Conservation (phyloP, 2,329 filamentous ascomycete species). For the Sphaceloma murrayae region DNA sequence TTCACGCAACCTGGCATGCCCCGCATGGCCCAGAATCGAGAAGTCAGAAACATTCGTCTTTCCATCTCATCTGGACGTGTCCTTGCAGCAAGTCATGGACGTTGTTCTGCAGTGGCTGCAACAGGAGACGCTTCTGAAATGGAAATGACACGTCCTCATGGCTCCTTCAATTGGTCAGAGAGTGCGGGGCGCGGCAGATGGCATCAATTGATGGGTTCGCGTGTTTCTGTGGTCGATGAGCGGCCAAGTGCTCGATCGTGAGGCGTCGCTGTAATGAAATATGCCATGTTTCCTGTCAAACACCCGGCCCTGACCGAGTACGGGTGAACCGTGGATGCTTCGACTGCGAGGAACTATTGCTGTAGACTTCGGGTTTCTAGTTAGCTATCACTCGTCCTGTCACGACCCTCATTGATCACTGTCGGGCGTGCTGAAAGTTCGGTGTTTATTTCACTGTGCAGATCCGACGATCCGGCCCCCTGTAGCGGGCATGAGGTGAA, state of each 20-base stretch:
- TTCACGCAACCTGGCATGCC: too few species aligned
- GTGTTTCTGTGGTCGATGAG: conserved; percentile 12
- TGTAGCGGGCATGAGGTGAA: too few species aligned
- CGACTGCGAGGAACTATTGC: background rate
- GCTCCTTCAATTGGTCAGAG: too few species aligned
- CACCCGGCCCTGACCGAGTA: background rate
- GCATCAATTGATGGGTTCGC: conserved; percentile 14
- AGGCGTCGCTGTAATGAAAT: conserved; percentile 2
- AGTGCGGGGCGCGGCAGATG: conserved; percentile 4
- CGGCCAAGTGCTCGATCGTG: conserved; percentile 10
- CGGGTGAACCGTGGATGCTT: background rate
- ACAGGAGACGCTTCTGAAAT: background rate
- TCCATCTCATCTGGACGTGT: too few species aligned
- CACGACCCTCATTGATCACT: background rate
- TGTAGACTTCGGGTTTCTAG: too few species aligned
- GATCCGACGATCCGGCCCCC: conserved; percentile 14
- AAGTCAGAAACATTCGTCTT: too few species aligned
- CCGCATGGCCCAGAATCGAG: too few species aligned
- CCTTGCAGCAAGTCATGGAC: too few species aligned
- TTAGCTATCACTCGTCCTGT: background rate
- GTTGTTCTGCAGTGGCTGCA: background rate
- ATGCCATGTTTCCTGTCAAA: conserved; percentile 1
- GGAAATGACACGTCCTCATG: background rate
- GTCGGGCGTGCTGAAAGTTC: background rate
- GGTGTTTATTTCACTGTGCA: background rate